Evolutionary conservation across 768 basidiomycete species (phyloP).

Genomic region (Boletus barrowsii): DNA sequence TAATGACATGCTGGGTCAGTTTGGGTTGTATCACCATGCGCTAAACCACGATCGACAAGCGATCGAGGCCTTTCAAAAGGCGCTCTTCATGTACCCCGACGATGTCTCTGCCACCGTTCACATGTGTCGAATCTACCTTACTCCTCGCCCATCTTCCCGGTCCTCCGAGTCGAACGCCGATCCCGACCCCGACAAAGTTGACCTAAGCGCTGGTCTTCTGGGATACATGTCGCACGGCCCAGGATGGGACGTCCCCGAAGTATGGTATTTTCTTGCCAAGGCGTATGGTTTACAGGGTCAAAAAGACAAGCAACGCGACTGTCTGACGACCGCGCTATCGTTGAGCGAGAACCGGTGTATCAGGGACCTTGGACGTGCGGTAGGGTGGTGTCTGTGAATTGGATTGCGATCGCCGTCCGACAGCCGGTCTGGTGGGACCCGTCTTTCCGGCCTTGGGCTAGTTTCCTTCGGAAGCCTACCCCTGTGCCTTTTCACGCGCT

Average conservation of each 20-base stretch:
- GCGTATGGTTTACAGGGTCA: slow-evolving; percentile 74
- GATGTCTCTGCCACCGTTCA: slow-evolving; percentile 77
- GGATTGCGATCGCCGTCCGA: no score
- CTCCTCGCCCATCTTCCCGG: slow-evolving; percentile 18
- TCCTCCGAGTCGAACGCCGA: slow-evolving; percentile 15
- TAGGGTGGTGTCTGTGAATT: slow-evolving; percentile 63
- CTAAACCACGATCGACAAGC: slow-evolving; percentile 59
- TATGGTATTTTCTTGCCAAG: slow-evolving; percentile 90
- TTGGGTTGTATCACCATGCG: slow-evolving; percentile 71
- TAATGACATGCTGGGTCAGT: slow-evolving; percentile 37
- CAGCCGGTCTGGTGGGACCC: background rate
- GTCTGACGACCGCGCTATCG: slow-evolving; percentile 64
- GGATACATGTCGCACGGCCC: slow-evolving; percentile 70
- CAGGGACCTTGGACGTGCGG: slow-evolving; percentile 57
- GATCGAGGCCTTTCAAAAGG: slow-evolving; percentile 77
- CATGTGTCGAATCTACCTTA: slow-evolving; percentile 73
- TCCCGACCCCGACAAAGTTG: slow-evolving; percentile 49
- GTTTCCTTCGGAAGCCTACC: no score
- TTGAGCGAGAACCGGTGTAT: slow-evolving; percentile 61
- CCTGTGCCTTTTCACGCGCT: background rate
- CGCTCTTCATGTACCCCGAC: slow-evolving; percentile 80
- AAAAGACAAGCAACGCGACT: slow-evolving; percentile 70
- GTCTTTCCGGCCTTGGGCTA: no score
- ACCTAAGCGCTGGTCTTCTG: slow-evolving; percentile 81
- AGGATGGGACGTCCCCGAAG: slow-evolving; percentile 92